A percentile compares a stretch with the other conserved stretches of the same genome.
phyloP scores from a whole-genome alignment of 371 early-diverging fungal genomes.

The Mortierella sp. region DNA sequence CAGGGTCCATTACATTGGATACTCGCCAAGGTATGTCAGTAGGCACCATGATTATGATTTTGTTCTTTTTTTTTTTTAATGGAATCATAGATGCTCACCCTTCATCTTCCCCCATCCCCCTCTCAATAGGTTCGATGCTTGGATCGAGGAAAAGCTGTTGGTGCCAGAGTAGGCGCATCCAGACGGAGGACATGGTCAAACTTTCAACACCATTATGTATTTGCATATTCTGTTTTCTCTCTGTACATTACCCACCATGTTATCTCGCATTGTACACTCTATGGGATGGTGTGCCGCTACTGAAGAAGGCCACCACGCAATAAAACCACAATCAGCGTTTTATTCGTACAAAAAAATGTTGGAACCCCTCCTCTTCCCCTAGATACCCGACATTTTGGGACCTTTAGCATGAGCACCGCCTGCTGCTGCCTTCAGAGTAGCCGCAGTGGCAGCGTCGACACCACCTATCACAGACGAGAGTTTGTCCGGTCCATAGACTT shows the following conservation, averaged over 20 bases:
- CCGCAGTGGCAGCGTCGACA: constrained; percentile 4
- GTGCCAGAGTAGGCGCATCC: neutral
- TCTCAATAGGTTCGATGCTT: constrained; percentile 11
- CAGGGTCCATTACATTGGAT: constrained; percentile 24
- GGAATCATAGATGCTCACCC: neutral
- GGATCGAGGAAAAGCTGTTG: constrained; percentile 19
- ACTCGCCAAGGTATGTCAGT: constrained; percentile 10
- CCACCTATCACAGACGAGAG: neutral
- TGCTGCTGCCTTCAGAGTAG: neutral
- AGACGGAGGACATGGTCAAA: no score
- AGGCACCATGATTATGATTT: neutral
- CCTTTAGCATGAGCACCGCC: neutral
- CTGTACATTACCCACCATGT: no score
- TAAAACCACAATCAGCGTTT: no score
- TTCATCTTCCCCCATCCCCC: neutral
- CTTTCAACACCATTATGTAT: no score
- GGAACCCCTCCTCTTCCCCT: no score
- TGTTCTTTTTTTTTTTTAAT: constrained; percentile 1
- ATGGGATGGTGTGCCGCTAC: no score
- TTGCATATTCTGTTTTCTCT: no score
- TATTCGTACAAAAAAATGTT: no score
- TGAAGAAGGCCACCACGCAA: no score
- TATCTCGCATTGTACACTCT: no score
- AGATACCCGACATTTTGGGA: no score
- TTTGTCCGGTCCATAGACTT: neutral